These are phyloP conservation scores for Cyphellophora attinorum DNA, from an alignment of 2,329 filamentous ascomycete genomes.

Conservation along the genomic window DNA sequence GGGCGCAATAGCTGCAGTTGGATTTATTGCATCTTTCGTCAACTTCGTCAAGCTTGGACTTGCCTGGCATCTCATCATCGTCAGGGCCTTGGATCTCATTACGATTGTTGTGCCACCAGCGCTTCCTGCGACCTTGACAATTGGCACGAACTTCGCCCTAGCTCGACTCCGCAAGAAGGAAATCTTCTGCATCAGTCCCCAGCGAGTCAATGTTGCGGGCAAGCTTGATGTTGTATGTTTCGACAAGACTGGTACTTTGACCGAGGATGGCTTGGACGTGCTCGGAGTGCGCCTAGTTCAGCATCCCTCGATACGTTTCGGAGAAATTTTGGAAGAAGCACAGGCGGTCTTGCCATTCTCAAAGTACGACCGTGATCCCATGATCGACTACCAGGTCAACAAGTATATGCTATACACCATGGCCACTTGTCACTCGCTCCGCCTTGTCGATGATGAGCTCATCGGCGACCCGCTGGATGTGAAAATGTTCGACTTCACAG, in stretches of 20 bases:
- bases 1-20: conserved; percentile 73
- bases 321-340: conserved; percentile 62
- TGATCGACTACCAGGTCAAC: conserved; percentile 50
- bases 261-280: conserved; percentile 91
- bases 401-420: conserved; percentile 80
- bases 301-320: conserved; percentile 50
- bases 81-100: conserved; percentile 86
- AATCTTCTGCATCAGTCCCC: conserved; percentile 96
- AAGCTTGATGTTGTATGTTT: conserved; percentile 96
- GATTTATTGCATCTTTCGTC: conserved; percentile 82
- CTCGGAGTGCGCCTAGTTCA: conserved; percentile 76
- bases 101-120: conserved; percentile 96
- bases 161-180: conserved; percentile 75
- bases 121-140: conserved; percentile 85
- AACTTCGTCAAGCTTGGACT: conserved; percentile 83
- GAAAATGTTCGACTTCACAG: conserved; percentile 97
- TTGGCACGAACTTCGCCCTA: conserved; percentile 92
- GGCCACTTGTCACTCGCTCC: conserved; percentile 91
- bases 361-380: conserved; percentile 48
- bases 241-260: conserved; percentile 97
- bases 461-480: conserved; percentile 89
- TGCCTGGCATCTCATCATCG: conserved; percentile 81
- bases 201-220: conserved; percentile 91
- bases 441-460: conserved; percentile 76
- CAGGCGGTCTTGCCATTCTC: conserved; percentile 48